Conservation (phyloP, 2,329 filamentous ascomycete genomes). For the Incumbomyces delicatus region DNA sequence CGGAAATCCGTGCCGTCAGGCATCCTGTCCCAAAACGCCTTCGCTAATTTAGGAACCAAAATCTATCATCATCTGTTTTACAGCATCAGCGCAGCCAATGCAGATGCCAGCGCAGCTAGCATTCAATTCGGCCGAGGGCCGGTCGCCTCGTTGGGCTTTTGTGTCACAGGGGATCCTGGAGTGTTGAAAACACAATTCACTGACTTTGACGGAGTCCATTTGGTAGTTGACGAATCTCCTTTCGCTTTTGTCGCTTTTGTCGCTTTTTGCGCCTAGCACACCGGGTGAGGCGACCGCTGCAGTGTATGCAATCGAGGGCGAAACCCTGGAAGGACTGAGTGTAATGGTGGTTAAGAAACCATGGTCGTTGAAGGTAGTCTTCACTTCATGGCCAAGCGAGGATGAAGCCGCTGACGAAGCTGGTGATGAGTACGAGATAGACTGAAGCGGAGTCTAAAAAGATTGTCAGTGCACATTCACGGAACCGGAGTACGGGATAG, state of each 20-base stretch:
- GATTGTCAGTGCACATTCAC: slow-evolving; percentile 15
- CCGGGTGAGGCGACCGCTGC: neutral
- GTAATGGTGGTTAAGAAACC: slow-evolving; percentile 42
- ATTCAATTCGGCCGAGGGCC: neutral
- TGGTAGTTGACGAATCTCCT: neutral
- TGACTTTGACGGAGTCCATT: neutral
- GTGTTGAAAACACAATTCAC: neutral
- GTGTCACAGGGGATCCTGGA: neutral
- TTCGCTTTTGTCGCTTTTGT: neutral
- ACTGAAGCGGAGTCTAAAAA: slow-evolving; percentile 43
- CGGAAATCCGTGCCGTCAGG: too few species aligned
- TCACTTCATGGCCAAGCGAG: slow-evolving; percentile 37
- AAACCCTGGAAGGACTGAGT: slow-evolving; percentile 28
- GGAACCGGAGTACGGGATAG: neutral
- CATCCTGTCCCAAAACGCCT: neutral
- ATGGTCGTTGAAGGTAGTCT: slow-evolving; percentile 34
- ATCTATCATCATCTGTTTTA: slow-evolving; percentile 3
- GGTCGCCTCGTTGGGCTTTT: neutral
- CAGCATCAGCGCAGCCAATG: slow-evolving; percentile 5
- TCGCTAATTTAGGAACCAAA: slow-evolving; percentile 4
- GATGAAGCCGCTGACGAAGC: slow-evolving; percentile 37
- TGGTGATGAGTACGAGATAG: slow-evolving; percentile 41
- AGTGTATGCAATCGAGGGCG: slow-evolving; percentile 30
- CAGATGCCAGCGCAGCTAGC: slow-evolving; percentile 5
- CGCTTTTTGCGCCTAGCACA: neutral